A percentile compares a stretch with the other conserved stretches of the same genome.
Evolutionary conservation across 1,139 yeast species (phyloP).

Genomic region (Candida glucosophila): DNA sequence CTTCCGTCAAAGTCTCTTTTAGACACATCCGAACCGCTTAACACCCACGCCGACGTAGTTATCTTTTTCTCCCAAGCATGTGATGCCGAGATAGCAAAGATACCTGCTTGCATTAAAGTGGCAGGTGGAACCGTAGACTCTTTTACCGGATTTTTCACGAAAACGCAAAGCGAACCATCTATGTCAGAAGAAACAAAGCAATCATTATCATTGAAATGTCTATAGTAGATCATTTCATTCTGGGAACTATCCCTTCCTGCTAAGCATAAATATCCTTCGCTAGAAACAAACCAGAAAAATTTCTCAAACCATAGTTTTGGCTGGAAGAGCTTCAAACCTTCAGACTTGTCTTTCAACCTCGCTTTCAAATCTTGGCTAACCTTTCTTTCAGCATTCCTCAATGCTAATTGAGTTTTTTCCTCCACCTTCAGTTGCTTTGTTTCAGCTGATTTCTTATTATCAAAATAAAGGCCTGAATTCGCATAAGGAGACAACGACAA

Average conservation of each 20-base stretch:
- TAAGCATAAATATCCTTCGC: slow-evolving; percentile 79
- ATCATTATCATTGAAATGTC: slow-evolving; percentile 70
- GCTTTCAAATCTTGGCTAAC: slow-evolving; percentile 65
- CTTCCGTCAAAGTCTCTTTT: slow-evolving; percentile 62
- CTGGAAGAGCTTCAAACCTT: slow-evolving; percentile 56
- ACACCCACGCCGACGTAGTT: slow-evolving; percentile 79
- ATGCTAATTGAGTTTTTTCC: slow-evolving; percentile 68
- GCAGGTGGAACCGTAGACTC: slow-evolving; percentile 68
- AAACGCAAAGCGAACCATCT: slow-evolving; percentile 66
- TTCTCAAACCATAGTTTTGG: slow-evolving; percentile 88
- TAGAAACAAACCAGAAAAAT: slow-evolving; percentile 84
- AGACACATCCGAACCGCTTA: slow-evolving; percentile 55
- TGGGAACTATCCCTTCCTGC: slow-evolving; percentile 86
- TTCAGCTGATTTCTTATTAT: slow-evolving; percentile 66
- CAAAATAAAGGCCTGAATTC: slow-evolving; percentile 82
- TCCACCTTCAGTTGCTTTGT: slow-evolving; percentile 77
- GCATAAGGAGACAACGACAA: slow-evolving; percentile 73
- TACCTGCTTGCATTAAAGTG: slow-evolving; percentile 84
- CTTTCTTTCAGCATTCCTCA: slow-evolving; percentile 76
- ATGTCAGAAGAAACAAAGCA: slow-evolving; percentile 67
- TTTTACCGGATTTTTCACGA: slow-evolving; percentile 66
- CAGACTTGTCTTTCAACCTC: slow-evolving; percentile 56
- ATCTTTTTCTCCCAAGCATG: slow-evolving; percentile 86
- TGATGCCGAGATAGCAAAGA: slow-evolving; percentile 71
- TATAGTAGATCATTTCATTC: slow-evolving; percentile 71